Base-by-base conservation (phyloP, 345 rosid species). In the Garcia nutans region DNA sequence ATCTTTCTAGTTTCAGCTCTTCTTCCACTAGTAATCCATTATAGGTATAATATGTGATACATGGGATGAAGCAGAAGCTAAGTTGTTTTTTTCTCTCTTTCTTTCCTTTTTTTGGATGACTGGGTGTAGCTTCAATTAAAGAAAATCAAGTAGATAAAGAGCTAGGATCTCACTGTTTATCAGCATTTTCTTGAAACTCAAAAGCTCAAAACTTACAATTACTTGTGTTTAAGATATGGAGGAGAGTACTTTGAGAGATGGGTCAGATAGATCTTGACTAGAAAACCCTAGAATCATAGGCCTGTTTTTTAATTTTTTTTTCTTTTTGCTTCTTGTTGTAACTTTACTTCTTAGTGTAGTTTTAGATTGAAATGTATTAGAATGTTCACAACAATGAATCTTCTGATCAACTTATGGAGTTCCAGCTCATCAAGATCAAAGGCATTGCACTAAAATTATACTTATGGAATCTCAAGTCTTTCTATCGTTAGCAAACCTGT, bases 1-100 rank as follows among this genome's bases (percentile, higher is more conserved):
- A 87, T 88, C 84, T 84, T 78, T 88, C 92, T 1, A 86, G 85
- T 68, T 88, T 88, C 68, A 87, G 86, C 77, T 86, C 92, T 74
- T 87, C 89, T 68, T 87, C 92, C n/a, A 82, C 90, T 0, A 87
- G 78, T 70, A 86, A 84, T 79, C 78, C 71, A 9, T 44, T 78
- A 33, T 78, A 78, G 68, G 61, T 69, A 28, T 20, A 28, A 24
- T 64, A 13, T 45, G 58, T 19, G 16, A 3, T 56, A 24, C 13
- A n/a, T 61, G 57, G 59, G 13, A 47, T 47, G 50, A 47, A 47
- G 50, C 50, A 9, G 50, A 19, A n/a, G 20, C n/a, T 20, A 55
- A 55, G 59, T 17, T 55, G 16, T 20, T 16, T 19, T 55, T n/a
- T n/a, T n/a, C n/a, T 55, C 37, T 24, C 2, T 24, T 8, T 65